Evolutionary conservation across 495 filamentous ascomycete genomes (phyloP), one percentile per base, ranked within the genome.

Genomic region (Lepraria neglecta): DNA sequence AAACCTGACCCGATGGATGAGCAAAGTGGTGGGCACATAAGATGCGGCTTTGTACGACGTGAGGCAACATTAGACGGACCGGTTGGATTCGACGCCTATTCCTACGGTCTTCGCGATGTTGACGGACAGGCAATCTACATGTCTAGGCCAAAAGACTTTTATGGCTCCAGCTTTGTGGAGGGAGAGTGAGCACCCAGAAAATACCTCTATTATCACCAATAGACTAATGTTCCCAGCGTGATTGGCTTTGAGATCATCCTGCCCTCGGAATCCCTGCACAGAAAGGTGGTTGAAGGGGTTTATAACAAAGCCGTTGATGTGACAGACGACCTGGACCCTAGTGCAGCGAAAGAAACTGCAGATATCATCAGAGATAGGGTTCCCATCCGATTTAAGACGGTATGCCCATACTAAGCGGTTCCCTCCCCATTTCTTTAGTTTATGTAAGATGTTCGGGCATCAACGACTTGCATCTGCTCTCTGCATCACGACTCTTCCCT

Each of bases 301-400:
- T 96, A 91, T 72, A 92, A 97, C 67, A 90, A 89, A 1, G 85
- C 87, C 2, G 83, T 89, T 6, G 89, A 96, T 68, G 67, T 80
- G 3, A 61, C 59, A 4, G 67, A 84, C 63, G 85, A 85, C 52
- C 81, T 86, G 19, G 74, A 80, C 43, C 75, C 77, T 53, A 60
- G 68, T 3, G 35, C 67, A 1, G 65, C 72, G 14, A 71, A 69
- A 10, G 72, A 75, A 52, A 72, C 72, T n/a, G 69, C 81, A 0
- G 90, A 97, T 71, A 88, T 96, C 59, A 89, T 99, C 57, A 88
- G 95, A 62, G 95, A 97, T 70, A 86, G 95, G 43, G 87, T 96
- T 47, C 92, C 92, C 3, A 95, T 97, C 63, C 84, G 91, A 17
- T 96, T 92, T 73, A 96, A 96, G 74, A 83, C 51, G 35, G 35